Evolutionary conservation across 2,329 filamentous ascomycete species (phyloP).

Genomic region (Cryphonectria japonica): DNA sequence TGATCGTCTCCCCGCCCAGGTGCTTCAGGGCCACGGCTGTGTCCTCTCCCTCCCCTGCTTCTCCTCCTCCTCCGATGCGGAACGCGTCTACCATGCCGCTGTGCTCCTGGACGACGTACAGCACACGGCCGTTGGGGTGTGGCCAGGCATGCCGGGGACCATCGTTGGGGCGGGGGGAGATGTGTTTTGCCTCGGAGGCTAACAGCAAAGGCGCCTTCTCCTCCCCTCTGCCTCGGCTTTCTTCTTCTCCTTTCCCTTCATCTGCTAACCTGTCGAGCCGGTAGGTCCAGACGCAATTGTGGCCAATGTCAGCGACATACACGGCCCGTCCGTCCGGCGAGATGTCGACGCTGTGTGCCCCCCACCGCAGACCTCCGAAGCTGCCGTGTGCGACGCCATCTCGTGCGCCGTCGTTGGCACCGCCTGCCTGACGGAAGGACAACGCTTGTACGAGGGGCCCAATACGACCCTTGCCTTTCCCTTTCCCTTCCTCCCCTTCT

Average conservation of each 20-base stretch:
- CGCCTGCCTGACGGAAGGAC: conserved; percentile 26
- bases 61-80: conserved; percentile 16
- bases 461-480: conserved; percentile 6
- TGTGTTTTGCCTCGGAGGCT: conserved; percentile 38
- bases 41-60: neutral
- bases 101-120: conserved; percentile 33
- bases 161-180: conserved; percentile 27
- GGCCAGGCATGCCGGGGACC: conserved; percentile 32
- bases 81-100: conserved; percentile 33
- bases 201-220: neutral
- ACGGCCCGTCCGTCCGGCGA: conserved; percentile 29
- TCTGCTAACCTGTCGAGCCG: conserved; percentile 14
- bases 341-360: conserved; percentile 30
- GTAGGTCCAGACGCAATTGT: conserved; percentile 32
- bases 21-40: conserved; percentile 23
- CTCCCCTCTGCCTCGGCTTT: neutral
- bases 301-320: conserved; percentile 32
- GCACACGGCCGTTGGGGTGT: conserved; percentile 30
- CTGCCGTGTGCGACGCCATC: conserved; percentile 29
- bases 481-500: neutral
- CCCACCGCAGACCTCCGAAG: conserved; percentile 31
- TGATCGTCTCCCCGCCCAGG: conserved; percentile 25
- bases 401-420: conserved; percentile 27
- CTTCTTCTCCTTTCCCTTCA: conserved; percentile 1
- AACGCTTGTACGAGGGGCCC: conserved; percentile 28